Evolutionary conservation across 164 flowering plant species (phyloP).

Genomic region (Dillenia suffruticosa): DNA sequence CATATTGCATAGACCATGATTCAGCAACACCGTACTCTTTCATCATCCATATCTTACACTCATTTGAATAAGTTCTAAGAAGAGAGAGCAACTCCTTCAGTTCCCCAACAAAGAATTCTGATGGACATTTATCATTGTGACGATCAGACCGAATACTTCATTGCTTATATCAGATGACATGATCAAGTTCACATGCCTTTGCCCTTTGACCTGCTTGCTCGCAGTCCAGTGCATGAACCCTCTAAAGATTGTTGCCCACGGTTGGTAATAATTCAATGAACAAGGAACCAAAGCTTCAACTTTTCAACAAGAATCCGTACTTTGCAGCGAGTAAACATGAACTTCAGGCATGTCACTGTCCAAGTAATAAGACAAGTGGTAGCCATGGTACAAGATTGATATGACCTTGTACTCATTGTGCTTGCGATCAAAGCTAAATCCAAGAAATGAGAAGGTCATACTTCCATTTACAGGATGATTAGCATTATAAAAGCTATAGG

Average conservation of each 20-base stretch:
- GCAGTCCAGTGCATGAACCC: conserved; percentile 5
- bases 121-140: background rate
- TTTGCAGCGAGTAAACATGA: too few relatives aligned
- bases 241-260: background rate
- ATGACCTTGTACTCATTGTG: conserved; percentile 8
- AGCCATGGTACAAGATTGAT: background rate
- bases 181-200: background rate
- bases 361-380: too few relatives aligned
- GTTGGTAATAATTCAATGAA: too few relatives aligned
- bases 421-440: background rate
- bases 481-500: background rate
- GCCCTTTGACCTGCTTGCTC: background rate
- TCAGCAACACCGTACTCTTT: conserved; percentile 7
- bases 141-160: background rate
- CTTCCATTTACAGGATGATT: too few relatives aligned
- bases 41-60: conserved; percentile 10
- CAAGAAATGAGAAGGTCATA: background rate
- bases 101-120: background rate
- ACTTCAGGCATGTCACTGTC: too few relatives aligned
- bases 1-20: background rate
- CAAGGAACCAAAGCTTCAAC: too few relatives aligned
- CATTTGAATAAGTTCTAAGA: background rate
- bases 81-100: conserved; percentile 3
- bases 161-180: background rate
- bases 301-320: too few relatives aligned